Evolutionary conservation across 352 stramenopile genomes (phyloP), one percentile per base, ranked within the genome.

Genomic region (Pythium insidiosum): DNA sequence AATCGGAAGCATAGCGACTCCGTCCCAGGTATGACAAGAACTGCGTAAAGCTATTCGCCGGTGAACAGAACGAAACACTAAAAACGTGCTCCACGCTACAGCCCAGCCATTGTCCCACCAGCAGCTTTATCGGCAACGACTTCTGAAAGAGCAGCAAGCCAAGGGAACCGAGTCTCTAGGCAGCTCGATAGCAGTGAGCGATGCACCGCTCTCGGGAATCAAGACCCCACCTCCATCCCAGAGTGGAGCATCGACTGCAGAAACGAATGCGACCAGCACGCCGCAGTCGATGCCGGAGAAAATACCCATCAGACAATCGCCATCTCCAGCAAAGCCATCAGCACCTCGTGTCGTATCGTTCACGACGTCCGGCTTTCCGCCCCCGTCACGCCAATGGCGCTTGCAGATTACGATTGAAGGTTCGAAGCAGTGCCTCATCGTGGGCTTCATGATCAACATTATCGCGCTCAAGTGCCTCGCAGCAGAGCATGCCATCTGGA

Each of bases 391-490:
- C 42, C 50, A 52, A 7, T 88, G 73, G 71, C 50, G 67, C 29
- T 54, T 88, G 2, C 50, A 85, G 16, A 23, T 88, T 34, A 59
- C 61, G 0, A 49, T 86, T 2, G 73, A 85, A 38, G 76, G 76
- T 10, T 73, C 61, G 21, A 83, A 88, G 45, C 71, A 80, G 44
- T 88, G 73, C 37, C 50, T 86, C 22, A 88, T 88, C 46, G 56
- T 84, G 3, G 71, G 76, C 20, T 84, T 88, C 30, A 72, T 88
- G 57, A 51, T 88, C 16, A 88, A 88, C 45, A 86, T 86, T 11
- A 60, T 84, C 37, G 72, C 76, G 4, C 62, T 88, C 28, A 71
- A 77, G 47, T 83, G 66, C 9, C 40, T 86, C 0, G 73, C 66
- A 10, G 63, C 62, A n/a, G 73, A 88, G 57, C 64, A 84, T 31